Base-by-base conservation (phyloP, 208 protist genomes). In the Herpetomonas samuelpessoai region DNA sequence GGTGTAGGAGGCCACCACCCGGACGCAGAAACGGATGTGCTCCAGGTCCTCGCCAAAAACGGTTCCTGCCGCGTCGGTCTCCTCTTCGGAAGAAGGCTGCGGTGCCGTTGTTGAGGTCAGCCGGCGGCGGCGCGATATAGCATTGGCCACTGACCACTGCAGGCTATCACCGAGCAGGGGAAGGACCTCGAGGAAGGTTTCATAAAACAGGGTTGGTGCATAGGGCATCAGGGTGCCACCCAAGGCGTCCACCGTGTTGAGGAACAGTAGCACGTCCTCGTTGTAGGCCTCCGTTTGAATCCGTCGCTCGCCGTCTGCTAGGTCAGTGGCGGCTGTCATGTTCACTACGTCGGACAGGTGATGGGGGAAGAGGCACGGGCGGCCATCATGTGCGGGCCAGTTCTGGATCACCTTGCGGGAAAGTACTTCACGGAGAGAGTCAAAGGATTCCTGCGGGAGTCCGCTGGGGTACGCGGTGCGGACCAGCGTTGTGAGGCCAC, bases 31-130 rank as follows among this genome's bases (percentile, higher is more conserved):
- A 28, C 90, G 83, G 26, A 93, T 76, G 65, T 86, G 76, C 47
- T 91, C 78, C 27, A 96, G 69, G 44, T 96, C 87, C 38, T 96
- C 87, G 50, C 82, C 86, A 41, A 91, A 79, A 14, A 92, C 62
- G 25, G 68, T 68, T 29, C 58, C 71, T 30, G 9, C 61, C 31
- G 24, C 24, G 25, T 46, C 59, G 21, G 27, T 35, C 28, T 56
- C 53, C 16, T 69, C 53, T 48, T 18, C 12, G 49, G 2, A 19
- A 31, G 2, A 16, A 24, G 22, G 52, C 6, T 39, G 48, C 7
- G 26, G 1, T 22, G 1, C n/a, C 28, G 39, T 35, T n/a, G 16
- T 24, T 44, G 3, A 19, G 4, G 27, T 26, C 7, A 24, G 47
- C 3, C 31, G 39, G 41, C 50, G 41, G n/a, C 55, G 65, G 49